These are phyloP conservation scores for Ceriops decandra DNA, from an alignment of 345 rosid species.

Conservation along the genomic window DNA sequence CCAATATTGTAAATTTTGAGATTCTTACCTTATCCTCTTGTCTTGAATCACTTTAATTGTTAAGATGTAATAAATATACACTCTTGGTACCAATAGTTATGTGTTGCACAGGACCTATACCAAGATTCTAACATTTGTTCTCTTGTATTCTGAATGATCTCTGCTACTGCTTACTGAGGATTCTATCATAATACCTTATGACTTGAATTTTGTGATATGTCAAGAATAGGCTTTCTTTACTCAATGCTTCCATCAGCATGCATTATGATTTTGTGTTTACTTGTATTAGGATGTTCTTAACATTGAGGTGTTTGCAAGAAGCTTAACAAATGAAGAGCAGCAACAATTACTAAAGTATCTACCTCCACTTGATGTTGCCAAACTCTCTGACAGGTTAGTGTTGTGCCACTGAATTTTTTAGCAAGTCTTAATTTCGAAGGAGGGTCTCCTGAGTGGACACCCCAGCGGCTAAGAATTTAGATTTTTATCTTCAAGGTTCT, in stretches of 20 bases:
- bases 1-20: background rate
- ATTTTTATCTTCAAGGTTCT: no score
- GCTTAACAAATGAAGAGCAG: slow-evolving; percentile 77
- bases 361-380: slow-evolving; percentile 55
- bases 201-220: slow-evolving; percentile 1
- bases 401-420: background rate
- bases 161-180: background rate
- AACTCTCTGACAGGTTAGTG: slow-evolving; percentile 60
- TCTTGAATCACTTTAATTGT: background rate
- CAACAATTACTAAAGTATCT: slow-evolving; percentile 64
- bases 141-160: background rate
- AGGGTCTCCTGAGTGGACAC: background rate
- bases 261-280: slow-evolving; percentile 10
- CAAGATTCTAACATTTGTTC: background rate
- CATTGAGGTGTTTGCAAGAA: slow-evolving; percentile 64
- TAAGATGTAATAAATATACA: no score
- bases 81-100: no score
- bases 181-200: background rate
- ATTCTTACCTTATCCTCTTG: background rate
- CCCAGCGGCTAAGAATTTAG: no score
- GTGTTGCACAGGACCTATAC: background rate
- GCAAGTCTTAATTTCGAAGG: background rate
- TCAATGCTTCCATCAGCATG: background rate
- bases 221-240: background rate
- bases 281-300: slow-evolving; percentile 68